phyloP scores from a whole-genome alignment of 2,329 filamentous ascomycete genomes.

The Chrysosporium keratinophilum region DNA sequence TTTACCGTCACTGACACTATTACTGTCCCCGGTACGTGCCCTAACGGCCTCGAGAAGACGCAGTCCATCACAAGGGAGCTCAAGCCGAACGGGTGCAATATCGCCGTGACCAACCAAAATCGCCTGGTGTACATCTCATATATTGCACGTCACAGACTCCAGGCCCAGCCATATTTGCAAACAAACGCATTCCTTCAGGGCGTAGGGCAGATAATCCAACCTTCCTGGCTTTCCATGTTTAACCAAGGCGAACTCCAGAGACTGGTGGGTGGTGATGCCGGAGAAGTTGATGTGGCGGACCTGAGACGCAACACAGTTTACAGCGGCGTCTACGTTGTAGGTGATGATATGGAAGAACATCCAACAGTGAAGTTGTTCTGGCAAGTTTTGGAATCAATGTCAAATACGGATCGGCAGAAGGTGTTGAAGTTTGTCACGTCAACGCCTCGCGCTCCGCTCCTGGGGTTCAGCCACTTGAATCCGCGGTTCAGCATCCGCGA shows the following conservation, averaged over 20 bases:
- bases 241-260: conserved; percentile 92
- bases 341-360: conserved; percentile 81
- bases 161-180: conserved; percentile 67
- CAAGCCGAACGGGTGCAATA: conserved; percentile 63
- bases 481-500: conserved; percentile 87
- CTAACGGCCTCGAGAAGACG: conserved; percentile 29
- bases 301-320: conserved; percentile 75
- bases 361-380: conserved; percentile 80
- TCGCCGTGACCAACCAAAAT: conserved; percentile 80
- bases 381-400: conserved; percentile 69
- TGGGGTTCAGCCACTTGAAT: conserved; percentile 78
- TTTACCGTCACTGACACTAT: conserved; percentile 76
- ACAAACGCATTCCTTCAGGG: conserved; percentile 81
- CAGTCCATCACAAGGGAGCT: conserved; percentile 55
- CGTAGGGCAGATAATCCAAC: conserved; percentile 76
- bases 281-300: conserved; percentile 78
- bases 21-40: conserved; percentile 40
- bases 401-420: conserved; percentile 66
- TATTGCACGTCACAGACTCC: conserved; percentile 76
- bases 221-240: conserved; percentile 95
- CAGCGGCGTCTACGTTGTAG: conserved; percentile 76
- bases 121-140: conserved; percentile 88
- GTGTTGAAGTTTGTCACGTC: conserved; percentile 94
- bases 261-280: conserved; percentile 77
- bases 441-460: conserved; percentile 75